phyloP scores from a whole-genome alignment of 768 basidiomycete species.

The Coprinellus aureogranulatus region DNA sequence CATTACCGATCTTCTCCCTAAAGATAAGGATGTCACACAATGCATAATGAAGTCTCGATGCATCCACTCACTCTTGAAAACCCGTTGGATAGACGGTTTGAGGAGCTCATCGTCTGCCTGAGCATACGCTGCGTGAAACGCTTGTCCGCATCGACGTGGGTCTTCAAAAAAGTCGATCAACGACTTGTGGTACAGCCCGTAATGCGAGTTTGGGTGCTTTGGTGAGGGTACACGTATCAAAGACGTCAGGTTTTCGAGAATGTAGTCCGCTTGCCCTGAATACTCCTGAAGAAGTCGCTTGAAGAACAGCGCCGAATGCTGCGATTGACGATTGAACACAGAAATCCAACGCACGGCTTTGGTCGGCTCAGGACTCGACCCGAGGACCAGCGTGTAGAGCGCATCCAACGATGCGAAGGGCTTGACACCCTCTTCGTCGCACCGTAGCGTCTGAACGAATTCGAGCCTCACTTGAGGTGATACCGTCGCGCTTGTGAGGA shows the following conservation, averaged over 20 bases:
- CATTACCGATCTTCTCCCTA: too few species aligned
- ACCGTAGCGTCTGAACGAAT: not conserved
- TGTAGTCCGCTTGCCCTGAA: not conserved
- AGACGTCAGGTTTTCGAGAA: not conserved
- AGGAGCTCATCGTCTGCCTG: not conserved
- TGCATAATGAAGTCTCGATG: too few species aligned
- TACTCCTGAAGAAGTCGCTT: not conserved
- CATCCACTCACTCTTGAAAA: not conserved
- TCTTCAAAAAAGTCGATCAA: not conserved
- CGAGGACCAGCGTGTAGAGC: not conserved
- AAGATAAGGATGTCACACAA: too few species aligned
- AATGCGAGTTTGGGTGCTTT: not conserved
- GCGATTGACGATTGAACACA: not conserved
- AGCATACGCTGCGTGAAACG: not conserved
- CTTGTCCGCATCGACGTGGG: not conserved
- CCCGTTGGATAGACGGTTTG: too few species aligned
- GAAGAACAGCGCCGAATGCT: not conserved
- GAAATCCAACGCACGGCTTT: not conserved
- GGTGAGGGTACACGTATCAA: not conserved
- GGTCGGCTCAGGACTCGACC: not conserved
- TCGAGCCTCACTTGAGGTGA: conserved; percentile 9
- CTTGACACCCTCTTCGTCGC: not conserved
- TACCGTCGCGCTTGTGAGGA: not conserved
- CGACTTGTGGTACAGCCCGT: not conserved
- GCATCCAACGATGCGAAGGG: not conserved